Evolutionary conservation across 73 alveolate genomes (phyloP).

Genomic region (Stentor roeselii): DNA sequence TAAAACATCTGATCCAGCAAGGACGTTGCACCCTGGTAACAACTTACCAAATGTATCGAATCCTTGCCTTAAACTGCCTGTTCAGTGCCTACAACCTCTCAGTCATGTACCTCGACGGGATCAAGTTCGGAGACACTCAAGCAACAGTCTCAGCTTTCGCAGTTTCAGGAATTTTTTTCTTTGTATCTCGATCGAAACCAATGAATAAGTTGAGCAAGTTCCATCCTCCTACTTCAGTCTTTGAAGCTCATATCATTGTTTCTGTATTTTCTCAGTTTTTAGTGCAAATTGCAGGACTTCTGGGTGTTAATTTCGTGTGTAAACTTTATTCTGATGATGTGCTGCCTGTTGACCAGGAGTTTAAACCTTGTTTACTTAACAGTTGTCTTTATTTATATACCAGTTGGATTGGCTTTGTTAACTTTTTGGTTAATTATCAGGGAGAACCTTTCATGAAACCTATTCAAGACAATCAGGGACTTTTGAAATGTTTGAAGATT

Average conservation of each 20-base stretch:
- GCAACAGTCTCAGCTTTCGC: slow-evolving; percentile 76
- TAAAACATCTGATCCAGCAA: slow-evolving; percentile 76
- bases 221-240: slow-evolving; percentile 76
- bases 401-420: slow-evolving; percentile 71
- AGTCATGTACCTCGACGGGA: slow-evolving; percentile 81
- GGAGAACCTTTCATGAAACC: slow-evolving; percentile 91
- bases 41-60: slow-evolving; percentile 89
- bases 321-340: slow-evolving; percentile 63
- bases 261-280: slow-evolving; percentile 67
- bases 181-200: slow-evolving; percentile 79
- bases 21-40: slow-evolving; percentile 87
- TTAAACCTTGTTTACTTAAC: slow-evolving; percentile 89
- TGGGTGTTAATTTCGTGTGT: slow-evolving; percentile 51
- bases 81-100: slow-evolving; percentile 76
- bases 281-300: slow-evolving; percentile 64
- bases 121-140: slow-evolving; percentile 84
- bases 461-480: not conserved
- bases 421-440: slow-evolving; percentile 78
- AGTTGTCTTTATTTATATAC: slow-evolving; percentile 77
- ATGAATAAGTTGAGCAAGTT: slow-evolving; percentile 57
- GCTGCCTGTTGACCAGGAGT: slow-evolving; percentile 75
- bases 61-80: slow-evolving; percentile 81
- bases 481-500: slow-evolving; percentile 1
- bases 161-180: slow-evolving; percentile 63
- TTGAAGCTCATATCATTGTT: slow-evolving; percentile 57